Evolutionary conservation across 1,139 yeast species (phyloP).

Genomic region (Suhomyces ambrosiae): DNA sequence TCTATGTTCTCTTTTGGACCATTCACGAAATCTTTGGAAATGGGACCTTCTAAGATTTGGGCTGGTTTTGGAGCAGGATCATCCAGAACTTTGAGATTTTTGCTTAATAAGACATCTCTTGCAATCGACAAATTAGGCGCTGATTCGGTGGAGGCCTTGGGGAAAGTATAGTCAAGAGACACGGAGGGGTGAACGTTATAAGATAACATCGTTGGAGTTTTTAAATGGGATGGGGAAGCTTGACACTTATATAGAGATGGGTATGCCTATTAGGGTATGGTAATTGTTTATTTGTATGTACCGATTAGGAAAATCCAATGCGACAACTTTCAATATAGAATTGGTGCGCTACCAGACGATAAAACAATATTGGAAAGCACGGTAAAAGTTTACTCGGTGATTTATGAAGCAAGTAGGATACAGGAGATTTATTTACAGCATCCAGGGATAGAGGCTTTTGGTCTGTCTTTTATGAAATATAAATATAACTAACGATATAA

Average conservation of each 20-base stretch:
- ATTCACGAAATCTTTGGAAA: conserved; percentile 16
- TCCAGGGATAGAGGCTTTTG: too few relatives aligned
- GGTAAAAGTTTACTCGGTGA: too few relatives aligned
- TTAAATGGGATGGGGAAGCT: neutral
- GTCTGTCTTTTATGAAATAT: too few relatives aligned
- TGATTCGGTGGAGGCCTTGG: conserved; percentile 12
- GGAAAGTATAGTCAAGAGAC: conserved; percentile 27
- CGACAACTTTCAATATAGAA: neutral
- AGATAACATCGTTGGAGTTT: conserved; percentile 9
- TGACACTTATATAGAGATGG: conserved; percentile 4
- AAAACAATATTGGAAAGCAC: too few relatives aligned
- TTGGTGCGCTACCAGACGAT: too few relatives aligned
- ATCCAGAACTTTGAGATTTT: conserved; percentile 28
- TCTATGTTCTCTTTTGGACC: conserved; percentile 18
- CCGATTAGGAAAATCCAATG: conserved; percentile 7
- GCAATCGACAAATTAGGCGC: conserved; percentile 11
- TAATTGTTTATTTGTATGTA: conserved; percentile 11
- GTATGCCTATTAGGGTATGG: conserved; percentile 5
- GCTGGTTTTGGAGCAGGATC: conserved; percentile 21
- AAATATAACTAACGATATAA: too few relatives aligned
- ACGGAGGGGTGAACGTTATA: conserved; percentile 20
- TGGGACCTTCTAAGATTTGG: conserved; percentile 14
- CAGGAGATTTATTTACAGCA: too few relatives aligned
- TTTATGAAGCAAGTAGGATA: too few relatives aligned
- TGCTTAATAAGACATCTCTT: conserved; percentile 24